Evolutionary conservation across 768 basidiomycete genomes (phyloP), one percentile per base, ranked within the genome.

Genomic region (Crepidotus variabilis): DNA sequence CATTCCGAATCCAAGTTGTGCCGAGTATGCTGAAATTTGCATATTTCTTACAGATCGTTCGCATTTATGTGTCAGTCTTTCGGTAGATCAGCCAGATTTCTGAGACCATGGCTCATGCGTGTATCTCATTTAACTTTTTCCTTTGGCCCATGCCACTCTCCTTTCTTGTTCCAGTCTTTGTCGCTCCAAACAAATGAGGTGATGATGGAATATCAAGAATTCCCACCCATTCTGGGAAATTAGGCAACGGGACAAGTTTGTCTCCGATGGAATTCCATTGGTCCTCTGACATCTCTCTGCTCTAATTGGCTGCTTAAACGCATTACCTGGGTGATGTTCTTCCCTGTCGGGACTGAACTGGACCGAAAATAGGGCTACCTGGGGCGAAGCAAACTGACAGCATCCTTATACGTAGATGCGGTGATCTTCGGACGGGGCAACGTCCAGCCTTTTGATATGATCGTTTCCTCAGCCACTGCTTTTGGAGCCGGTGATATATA

Each of bases 291-390:
- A 20, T 43, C 18, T 20, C 39, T 11, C 3, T 43, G 14, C 39
- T 43, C 14, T 20, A 14, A 43, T 43, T 32, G 39, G 35, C 45
- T 47, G 22, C 23, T 20, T 23, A 18, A 39, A 39, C 43, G 16
- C 24, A 23, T 24, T 32, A 14, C 45, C 39, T 8, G 43, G 18
- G 23, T n/a, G 36, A 23, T 35, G 53, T 28, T 51, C 47, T 58
- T 52, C 47, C 55, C 52, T 61, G 64, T 58, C 63, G 65, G 66
- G 63, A 58, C 60, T 47, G 53, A 61, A 59, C 62, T 63, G 61
- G 63, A 63, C 65, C 67, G 63, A 63, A 58, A 57, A 35, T 57
- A 34, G 47, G 56, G 56, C 35, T 51, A 51, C 46, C 52, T 57
- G 60, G 59, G 60, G 61, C 56, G 57, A 46, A 60, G 54, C 52